phyloP scores from a whole-genome alignment of 139 green algal genomes.

The Auxenochlorella protothecoides region DNA sequence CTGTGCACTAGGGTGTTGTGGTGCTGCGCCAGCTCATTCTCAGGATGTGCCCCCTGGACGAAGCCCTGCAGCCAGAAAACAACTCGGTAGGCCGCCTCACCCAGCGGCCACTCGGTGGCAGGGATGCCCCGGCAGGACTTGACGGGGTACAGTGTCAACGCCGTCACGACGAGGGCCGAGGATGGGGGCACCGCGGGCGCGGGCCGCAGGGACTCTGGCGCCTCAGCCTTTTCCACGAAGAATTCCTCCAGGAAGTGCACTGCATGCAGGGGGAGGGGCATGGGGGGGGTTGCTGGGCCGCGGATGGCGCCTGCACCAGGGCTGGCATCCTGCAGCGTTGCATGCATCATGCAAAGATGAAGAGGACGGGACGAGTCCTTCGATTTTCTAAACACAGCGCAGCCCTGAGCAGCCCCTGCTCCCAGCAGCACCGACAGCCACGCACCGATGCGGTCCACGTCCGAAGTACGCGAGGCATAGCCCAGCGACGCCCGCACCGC shows the following conservation, averaged over 20 bases:
- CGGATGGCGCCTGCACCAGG: background rate
- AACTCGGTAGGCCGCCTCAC: background rate
- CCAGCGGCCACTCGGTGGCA: conserved; percentile 33
- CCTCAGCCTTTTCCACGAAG: conserved; percentile 31
- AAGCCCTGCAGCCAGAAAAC: too few relatives aligned
- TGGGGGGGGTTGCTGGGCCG: background rate
- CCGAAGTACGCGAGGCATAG: conserved; percentile 47
- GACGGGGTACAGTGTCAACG: conserved; percentile 77
- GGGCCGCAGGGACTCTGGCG: too few relatives aligned
- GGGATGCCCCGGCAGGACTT: conserved; percentile 62
- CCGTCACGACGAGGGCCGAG: background rate
- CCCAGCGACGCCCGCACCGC: conserved; percentile 75
- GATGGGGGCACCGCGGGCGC: too few relatives aligned
- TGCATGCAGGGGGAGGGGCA: background rate
- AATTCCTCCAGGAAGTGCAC: conserved; percentile 32
- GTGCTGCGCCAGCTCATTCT: too few relatives aligned
- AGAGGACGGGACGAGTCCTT: too few relatives aligned
- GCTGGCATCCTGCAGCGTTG: background rate
- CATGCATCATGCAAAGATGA: too few relatives aligned
- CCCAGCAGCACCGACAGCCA: too few relatives aligned
- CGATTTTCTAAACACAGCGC: too few relatives aligned
- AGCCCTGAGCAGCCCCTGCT: too few relatives aligned
- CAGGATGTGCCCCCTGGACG: too few relatives aligned
- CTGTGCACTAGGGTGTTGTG: background rate
- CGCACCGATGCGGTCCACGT: conserved; percentile 41